Evolutionary conservation across 371 early-diverging fungal genomes (phyloP).

Genomic region (Fennellomyces sp.): DNA sequence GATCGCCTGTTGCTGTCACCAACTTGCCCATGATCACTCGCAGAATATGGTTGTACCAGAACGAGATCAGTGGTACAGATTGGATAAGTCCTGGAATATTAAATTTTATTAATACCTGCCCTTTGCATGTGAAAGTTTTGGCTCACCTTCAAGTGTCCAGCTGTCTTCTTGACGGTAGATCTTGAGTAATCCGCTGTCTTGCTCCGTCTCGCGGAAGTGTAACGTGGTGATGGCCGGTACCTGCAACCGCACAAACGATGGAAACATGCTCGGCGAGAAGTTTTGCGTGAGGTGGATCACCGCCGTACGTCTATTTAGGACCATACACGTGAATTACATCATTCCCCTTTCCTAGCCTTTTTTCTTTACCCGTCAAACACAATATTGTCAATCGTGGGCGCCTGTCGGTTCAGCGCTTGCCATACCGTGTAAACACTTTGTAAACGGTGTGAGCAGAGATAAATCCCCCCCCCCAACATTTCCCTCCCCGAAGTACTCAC

Average conservation of each 20-base stretch:
- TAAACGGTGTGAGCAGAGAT: too few relatives aligned
- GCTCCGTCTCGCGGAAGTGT: constrained; percentile 46
- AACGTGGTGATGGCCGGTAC: constrained; percentile 55
- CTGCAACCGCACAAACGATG: constrained; percentile 39
- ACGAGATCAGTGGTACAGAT: constrained; percentile 64
- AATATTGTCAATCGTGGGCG: constrained; percentile 57
- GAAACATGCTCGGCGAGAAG: constrained; percentile 55
- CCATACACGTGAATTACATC: constrained; percentile 9
- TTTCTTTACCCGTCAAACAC: constrained; percentile 56
- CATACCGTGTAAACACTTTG: constrained; percentile 63
- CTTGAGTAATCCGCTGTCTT: constrained; percentile 40
- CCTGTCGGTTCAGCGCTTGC: constrained; percentile 60
- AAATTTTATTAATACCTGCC: background rate
- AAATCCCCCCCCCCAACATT: background rate
- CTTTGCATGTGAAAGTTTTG: constrained; percentile 2
- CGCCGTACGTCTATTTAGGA: constrained; percentile 46
- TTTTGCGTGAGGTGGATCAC: constrained; percentile 50
- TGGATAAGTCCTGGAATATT: constrained; percentile 49
- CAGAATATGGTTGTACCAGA: constrained; percentile 69
- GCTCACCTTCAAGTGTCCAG: constrained; percentile 60
- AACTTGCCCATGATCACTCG: constrained; percentile 59
- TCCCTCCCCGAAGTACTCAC: constrained; percentile 22
- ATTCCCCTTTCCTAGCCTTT: background rate
- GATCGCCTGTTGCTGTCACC: constrained; percentile 59
- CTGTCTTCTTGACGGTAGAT: constrained; percentile 59